Base-by-base conservation (phyloP, 2,329 filamentous ascomycete species). In the Trichophaea hybrida region DNA sequence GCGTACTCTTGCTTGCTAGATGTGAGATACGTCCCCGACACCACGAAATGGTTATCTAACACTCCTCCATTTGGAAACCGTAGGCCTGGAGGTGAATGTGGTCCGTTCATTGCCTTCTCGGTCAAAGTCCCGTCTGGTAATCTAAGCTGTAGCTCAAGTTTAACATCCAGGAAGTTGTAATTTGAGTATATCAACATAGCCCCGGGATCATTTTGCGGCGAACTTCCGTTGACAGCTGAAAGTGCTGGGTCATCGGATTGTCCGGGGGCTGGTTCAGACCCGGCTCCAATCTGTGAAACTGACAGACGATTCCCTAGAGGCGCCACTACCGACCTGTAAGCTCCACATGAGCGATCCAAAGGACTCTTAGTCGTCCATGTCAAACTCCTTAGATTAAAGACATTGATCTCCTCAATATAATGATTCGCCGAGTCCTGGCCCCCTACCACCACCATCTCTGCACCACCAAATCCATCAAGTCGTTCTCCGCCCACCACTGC, bases 1-100 rank as follows among this genome's bases (percentile, higher is more conserved):
- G 93, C 91, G 72, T 97, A 98, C 71, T 98, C 93, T 70, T 97
- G 91, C 73, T 96, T 97, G 1, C 91, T 96, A 1, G 91, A 96
- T 0, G 93, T 98, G 60, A 98, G 78, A 70, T 97, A 97, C 0
- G 93, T 98, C 33, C 93, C 93, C 70, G 90, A 96, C 24, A 98
- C 91, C 48, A 98, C 89, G 69, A 98, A 97, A 71, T 96, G 87
- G 5, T 88, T 91, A 71, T 95, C 91, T 66, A 97, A 91, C 52
- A 98, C 82, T 46, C 90, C 93, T 34, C 93, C 93, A 65, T 96
- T 98, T 1, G 93, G 93, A 69, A 98, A 98, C 7, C 93, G 83
- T 50, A 98, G 77, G 1, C 93, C 93, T 0, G 93, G 93, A 0
- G 93, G 93, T 6, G 89, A 94, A 62, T 89, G 88, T 5, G 81